These are phyloP conservation scores for Thyridium curvatum DNA, from an alignment of 2,329 filamentous ascomycete species.

Conservation along the genomic window DNA sequence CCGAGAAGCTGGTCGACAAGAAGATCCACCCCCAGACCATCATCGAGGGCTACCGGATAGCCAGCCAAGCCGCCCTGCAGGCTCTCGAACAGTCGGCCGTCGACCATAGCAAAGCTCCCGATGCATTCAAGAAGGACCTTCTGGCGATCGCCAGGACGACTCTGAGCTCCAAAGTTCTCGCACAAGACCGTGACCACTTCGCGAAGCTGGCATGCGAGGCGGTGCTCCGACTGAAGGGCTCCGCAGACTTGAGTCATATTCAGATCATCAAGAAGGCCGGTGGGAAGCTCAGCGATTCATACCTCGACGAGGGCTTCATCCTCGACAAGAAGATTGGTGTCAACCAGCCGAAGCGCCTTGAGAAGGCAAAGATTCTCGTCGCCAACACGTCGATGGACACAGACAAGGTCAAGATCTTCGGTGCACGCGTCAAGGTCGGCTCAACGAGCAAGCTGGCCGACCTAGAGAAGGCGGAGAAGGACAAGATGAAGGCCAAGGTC, in stretches of 20 bases:
- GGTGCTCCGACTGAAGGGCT: conserved; percentile 81
- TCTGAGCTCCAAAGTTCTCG: conserved; percentile 92
- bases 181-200: conserved; percentile 91
- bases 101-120: conserved; percentile 78
- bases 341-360: conserved; percentile 93
- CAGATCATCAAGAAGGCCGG: conserved; percentile 99
- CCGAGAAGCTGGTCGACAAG: conserved; percentile 93
- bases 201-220: conserved; percentile 85
- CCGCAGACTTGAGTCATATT: conserved; percentile 92
- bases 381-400: conserved; percentile 99
- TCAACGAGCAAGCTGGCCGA: conserved; percentile 97
- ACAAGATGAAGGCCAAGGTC: conserved; percentile 99
- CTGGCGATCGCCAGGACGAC: conserved; percentile 89
- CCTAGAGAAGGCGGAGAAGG: conserved; percentile 93
- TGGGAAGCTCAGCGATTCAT: conserved; percentile 95
- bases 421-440: conserved; percentile 91
- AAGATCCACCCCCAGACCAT: conserved; percentile 99
- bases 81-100: conserved; percentile 80
- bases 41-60: conserved; percentile 98
- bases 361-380: conserved; percentile 97
- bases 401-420: conserved; percentile 99
- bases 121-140: conserved; percentile 84
- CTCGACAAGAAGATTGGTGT: conserved; percentile 98
- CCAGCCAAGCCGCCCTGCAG: conserved; percentile 77
- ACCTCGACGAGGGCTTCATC: conserved; percentile 97